Percentiles rank a stretch among this genome's conserved stretches.
Evolutionary conservation across 192 early-diverging fungal genomes (phyloP).

Genomic region (Geranomyces michiganensis): DNA sequence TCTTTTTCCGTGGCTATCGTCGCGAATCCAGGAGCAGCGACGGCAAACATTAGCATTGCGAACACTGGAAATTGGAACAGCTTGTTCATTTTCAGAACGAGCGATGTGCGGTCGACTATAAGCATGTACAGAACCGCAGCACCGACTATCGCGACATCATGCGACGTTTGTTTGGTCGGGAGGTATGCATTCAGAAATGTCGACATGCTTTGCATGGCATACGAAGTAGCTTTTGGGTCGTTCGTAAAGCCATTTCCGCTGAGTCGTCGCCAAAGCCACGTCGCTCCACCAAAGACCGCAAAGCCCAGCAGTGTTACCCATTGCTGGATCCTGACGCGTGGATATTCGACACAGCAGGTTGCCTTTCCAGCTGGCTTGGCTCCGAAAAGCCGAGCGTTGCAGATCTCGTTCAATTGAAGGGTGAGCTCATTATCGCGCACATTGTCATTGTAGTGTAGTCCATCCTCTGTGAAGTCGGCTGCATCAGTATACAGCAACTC

Average conservation of each 20-base stretch:
- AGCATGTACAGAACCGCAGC: constrained; percentile 63
- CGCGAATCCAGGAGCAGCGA: constrained; percentile 47
- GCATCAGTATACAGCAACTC: constrained; percentile 29
- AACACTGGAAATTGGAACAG: constrained; percentile 53
- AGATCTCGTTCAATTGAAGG: constrained; percentile 65
- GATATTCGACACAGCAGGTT: constrained; percentile 67
- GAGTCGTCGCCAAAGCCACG: not conserved
- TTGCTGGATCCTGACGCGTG: constrained; percentile 44
- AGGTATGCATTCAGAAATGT: not conserved
- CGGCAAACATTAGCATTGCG: constrained; percentile 42
- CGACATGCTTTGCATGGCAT: not conserved
- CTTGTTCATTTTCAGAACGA: constrained; percentile 72
- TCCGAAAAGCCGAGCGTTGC: constrained; percentile 49
- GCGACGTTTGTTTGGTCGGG: not conserved
- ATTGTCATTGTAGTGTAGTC: constrained; percentile 64
- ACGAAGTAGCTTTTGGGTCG: not conserved
- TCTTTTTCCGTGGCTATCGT: constrained; percentile 52
- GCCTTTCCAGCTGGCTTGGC: constrained; percentile 47
- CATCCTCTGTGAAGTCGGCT: constrained; percentile 58
- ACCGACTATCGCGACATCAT: constrained; percentile 14
- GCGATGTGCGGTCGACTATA: constrained; percentile 66
- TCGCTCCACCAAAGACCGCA: constrained; percentile 1
- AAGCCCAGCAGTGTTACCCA: constrained; percentile 29
- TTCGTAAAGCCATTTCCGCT: not conserved
- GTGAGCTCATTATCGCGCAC: constrained; percentile 56